Percentiles rank a stretch among this genome's conserved stretches.
phyloP scores from a whole-genome alignment of 371 early-diverging fungal species.

The Mortierella sp. region DNA sequence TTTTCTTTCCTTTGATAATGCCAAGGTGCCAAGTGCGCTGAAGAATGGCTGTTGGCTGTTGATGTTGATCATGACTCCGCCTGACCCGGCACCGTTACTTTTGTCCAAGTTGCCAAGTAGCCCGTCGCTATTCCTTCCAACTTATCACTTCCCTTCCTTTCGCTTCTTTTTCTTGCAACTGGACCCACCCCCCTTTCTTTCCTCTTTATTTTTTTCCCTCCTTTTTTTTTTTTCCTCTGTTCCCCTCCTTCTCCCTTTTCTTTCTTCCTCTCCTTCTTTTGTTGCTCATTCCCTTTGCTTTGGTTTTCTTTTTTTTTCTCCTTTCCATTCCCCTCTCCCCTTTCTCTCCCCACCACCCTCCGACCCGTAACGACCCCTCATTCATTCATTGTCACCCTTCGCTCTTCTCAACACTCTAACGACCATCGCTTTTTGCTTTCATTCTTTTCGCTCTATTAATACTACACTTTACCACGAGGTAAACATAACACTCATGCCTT shows the following conservation, averaged over 20 bases:
- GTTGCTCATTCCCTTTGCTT: neutral
- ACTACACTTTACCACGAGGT: constrained; percentile 5
- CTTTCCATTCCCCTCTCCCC: neutral
- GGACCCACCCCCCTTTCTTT: too few species aligned
- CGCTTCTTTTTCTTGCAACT: neutral
- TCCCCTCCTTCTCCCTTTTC: neutral
- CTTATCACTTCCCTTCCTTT: neutral
- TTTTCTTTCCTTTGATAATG: too few species aligned
- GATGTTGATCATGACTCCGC: too few species aligned
- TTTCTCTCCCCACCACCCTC: neutral
- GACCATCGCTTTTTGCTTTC: neutral
- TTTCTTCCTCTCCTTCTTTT: neutral
- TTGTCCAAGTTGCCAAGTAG: too few species aligned
- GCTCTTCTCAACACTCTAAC: neutral
- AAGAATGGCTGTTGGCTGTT: too few species aligned
- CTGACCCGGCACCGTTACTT: too few species aligned
- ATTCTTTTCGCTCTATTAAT: neutral
- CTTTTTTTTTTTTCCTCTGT: neutral
- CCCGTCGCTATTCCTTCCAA: neutral
- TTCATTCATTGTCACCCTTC: neutral
- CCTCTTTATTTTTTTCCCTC: neutral
- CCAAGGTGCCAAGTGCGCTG: too few species aligned
- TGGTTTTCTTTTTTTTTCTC: neutral
- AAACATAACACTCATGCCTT: neutral
- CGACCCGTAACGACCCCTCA: neutral